Percentiles rank a stretch among this genome's conserved stretches.
Evolutionary conservation across 2,329 filamentous ascomycete genomes (phyloP).

Genomic region (Aspergillus nomiae): DNA sequence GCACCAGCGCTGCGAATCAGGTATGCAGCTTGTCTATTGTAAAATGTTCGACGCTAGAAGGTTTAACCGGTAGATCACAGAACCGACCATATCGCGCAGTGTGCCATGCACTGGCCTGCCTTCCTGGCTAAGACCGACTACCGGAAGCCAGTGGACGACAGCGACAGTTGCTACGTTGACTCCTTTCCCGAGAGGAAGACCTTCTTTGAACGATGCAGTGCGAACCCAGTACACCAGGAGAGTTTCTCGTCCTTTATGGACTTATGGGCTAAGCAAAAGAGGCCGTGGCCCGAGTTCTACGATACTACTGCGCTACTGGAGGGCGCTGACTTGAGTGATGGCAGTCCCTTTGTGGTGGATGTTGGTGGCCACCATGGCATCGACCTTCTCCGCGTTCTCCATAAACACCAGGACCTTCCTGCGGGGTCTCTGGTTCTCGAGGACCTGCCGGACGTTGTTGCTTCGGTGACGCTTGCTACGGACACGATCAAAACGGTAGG

Average conservation of each 20-base stretch:
- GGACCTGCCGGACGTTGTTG: background rate
- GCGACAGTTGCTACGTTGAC: background rate
- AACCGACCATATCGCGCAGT: background rate
- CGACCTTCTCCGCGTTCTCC: background rate
- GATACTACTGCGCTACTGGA: background rate
- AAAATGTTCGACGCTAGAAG: background rate
- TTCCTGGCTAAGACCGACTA: background rate
- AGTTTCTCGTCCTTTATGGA: background rate
- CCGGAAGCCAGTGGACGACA: background rate
- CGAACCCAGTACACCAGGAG: background rate
- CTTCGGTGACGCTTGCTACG: background rate
- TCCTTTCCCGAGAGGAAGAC: background rate
- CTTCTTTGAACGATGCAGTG: background rate
- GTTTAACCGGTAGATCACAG: background rate
- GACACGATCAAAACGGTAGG: background rate
- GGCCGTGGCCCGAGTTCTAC: background rate
- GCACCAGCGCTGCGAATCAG: background rate
- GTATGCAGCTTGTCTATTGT: background rate
- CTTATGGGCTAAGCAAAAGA: background rate
- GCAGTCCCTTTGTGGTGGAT: background rate
- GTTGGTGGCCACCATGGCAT: background rate
- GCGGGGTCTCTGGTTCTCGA: background rate
- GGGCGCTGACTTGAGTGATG: background rate
- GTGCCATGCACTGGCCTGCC: background rate
- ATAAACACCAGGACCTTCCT: background rate